Evolutionary conservation across 2,329 filamentous ascomycete species (phyloP), one percentile per base, ranked within the genome.

Genomic region (Tetracladium maxilliforme): DNA sequence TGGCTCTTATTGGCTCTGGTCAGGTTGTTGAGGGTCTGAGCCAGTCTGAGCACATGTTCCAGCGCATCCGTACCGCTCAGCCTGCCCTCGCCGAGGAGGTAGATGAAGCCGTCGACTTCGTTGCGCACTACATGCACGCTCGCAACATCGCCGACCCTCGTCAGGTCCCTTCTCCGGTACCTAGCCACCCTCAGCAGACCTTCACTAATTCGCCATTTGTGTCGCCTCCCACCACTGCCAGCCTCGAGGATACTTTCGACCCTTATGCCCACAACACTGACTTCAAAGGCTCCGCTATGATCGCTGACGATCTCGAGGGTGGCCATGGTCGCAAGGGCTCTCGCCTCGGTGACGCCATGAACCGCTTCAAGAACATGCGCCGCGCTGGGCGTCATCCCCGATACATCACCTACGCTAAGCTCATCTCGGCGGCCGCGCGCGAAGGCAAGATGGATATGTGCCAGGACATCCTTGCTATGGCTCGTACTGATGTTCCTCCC

Each of bases 381-480:
- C 82, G 86, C 30, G 71, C 81, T 43, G 86, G 87, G 34, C 76
- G 84, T 44, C 84, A 94, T 47, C 84, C 87, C 26, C 74, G 87
- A 31, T 95, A 95, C 56, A 90, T 93, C 49, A 93, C 86, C 2
- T 94, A 95, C 41, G 84, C 86, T 24, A 95, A 94, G 64, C 63
- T 98, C 36, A 93, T 98, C 42, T 75, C 78, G 23, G 80, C 82
- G 30, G 86, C 87, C 35, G 82, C 86, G 27, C 83, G 87, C 43
- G 76, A 84, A 35, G 70, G 79, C 42, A 83, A 86, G 43, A 69
- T 82, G 51, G 76, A 79, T 26, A 53, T 92, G 23, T 84, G 82
- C 42, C 70, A 84, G 35, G 84, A 95, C 33, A 79, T 98, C 25
- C 64, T 94, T 16, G 73, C 69, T 37, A 92, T 93, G 70, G 90